phyloP scores from a whole-genome alignment of 768 basidiomycete genomes.

The Udeniomyces megalosporus region DNA sequence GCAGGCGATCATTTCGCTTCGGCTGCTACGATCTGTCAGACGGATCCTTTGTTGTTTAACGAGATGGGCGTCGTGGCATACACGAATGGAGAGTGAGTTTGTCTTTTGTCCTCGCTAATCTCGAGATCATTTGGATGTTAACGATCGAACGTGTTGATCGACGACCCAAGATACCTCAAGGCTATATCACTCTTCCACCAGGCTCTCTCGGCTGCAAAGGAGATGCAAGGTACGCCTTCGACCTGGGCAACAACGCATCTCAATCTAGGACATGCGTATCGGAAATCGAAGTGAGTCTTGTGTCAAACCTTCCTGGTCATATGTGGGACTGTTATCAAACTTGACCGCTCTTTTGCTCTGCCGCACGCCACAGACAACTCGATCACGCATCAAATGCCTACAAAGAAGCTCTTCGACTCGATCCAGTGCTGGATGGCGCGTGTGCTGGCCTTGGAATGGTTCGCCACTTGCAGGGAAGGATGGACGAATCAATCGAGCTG shows the following conservation, averaged over 20 bases:
- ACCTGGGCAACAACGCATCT: slow-evolving; percentile 81
- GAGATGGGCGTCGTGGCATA: slow-evolving; percentile 88
- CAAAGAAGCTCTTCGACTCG: slow-evolving; percentile 63
- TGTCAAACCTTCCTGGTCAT: not conserved
- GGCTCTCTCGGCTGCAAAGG: slow-evolving; percentile 64
- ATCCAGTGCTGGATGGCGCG: slow-evolving; percentile 65
- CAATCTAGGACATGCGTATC: slow-evolving; percentile 77
- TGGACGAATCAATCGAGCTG: slow-evolving; percentile 66
- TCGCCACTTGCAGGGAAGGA: slow-evolving; percentile 52
- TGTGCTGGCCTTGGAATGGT: slow-evolving; percentile 82
- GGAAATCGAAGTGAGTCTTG: slow-evolving; percentile 53
- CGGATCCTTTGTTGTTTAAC: slow-evolving; percentile 77
- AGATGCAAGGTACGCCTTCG: slow-evolving; percentile 66
- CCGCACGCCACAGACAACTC: slow-evolving; percentile 24
- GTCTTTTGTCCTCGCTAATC: slow-evolving; percentile 22
- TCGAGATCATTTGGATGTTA: not conserved
- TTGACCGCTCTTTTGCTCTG: not conserved
- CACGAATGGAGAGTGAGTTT: slow-evolving; percentile 55
- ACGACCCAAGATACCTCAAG: slow-evolving; percentile 42
- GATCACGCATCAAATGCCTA: slow-evolving; percentile 60
- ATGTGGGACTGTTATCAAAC: not conserved
- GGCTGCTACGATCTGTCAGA: slow-evolving; percentile 58
- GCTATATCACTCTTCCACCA: slow-evolving; percentile 57
- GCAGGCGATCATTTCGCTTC: slow-evolving; percentile 82
- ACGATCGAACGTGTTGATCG: not conserved